Evolutionary conservation across 2,329 filamentous ascomycete species (phyloP).

Genomic region (Penicillium capsulatum): DNA sequence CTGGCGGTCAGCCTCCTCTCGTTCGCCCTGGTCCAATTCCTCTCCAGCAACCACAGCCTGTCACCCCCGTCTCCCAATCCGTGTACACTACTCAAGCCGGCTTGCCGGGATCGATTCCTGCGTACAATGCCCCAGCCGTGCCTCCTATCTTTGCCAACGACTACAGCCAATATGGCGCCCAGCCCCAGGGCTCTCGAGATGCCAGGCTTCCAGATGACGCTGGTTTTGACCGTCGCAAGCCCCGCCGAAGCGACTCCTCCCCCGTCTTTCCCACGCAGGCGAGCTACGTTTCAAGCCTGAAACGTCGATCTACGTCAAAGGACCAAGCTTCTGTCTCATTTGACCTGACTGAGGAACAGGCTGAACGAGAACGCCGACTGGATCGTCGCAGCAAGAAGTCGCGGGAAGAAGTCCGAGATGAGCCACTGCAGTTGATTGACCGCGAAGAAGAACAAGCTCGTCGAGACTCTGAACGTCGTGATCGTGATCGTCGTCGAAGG

Average conservation of each 20-base stretch:
- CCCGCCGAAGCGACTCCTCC: slow-evolving; percentile 46
- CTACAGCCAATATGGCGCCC: slow-evolving; percentile 19
- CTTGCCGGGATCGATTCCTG: slow-evolving; percentile 30
- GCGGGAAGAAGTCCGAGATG: slow-evolving; percentile 20
- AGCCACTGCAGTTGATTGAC: slow-evolving; percentile 27
- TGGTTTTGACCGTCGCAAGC: slow-evolving; percentile 14
- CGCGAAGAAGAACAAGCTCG: slow-evolving; percentile 23
- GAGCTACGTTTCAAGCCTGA: slow-evolving; percentile 26
- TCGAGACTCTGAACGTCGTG: slow-evolving; percentile 14
- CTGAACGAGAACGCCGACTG: slow-evolving; percentile 42
- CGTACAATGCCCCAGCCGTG: slow-evolving; percentile 41
- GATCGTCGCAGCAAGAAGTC: slow-evolving; percentile 14
- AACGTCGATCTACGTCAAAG: slow-evolving; percentile 33
- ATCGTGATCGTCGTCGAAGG: neutral
- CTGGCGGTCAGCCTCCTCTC: slow-evolving; percentile 26
- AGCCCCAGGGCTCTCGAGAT: slow-evolving; percentile 13
- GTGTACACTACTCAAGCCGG: slow-evolving; percentile 54
- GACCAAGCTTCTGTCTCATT: slow-evolving; percentile 53
- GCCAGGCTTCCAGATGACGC: slow-evolving; percentile 7
- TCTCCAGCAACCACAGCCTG: slow-evolving; percentile 81
- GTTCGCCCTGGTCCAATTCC: slow-evolving; percentile 58
- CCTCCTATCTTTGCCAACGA: slow-evolving; percentile 39
- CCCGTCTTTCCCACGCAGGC: slow-evolving; percentile 38
- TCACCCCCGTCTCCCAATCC: slow-evolving; percentile 65
- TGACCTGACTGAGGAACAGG: slow-evolving; percentile 55